Conservation (phyloP, 2,329 filamentous ascomycete species). For the Penicillium concentricum region DNA sequence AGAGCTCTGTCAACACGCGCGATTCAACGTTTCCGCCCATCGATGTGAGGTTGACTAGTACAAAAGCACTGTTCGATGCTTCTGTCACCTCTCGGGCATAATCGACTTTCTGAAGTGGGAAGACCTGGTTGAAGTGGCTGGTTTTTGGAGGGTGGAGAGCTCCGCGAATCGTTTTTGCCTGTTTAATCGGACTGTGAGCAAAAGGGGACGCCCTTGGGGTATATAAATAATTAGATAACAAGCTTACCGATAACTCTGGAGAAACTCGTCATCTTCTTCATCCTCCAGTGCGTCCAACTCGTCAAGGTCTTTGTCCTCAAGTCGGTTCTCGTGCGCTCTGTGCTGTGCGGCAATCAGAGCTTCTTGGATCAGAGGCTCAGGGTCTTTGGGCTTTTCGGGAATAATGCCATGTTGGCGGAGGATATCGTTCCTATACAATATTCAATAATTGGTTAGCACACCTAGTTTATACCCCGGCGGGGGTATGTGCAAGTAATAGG, state of each 20-base stretch:
- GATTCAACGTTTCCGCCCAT: conserved; percentile 81
- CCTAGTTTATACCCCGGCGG: conserved; percentile 10
- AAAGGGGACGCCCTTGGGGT: background rate
- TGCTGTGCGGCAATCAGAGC: conserved; percentile 79
- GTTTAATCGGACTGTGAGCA: conserved; percentile 6
- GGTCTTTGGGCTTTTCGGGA: conserved; percentile 94
- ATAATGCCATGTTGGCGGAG: conserved; percentile 95
- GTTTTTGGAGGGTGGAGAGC: conserved; percentile 70
- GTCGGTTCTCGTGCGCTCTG: conserved; percentile 83
- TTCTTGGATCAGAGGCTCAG: conserved; percentile 94
- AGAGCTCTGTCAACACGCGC: conserved; percentile 76
- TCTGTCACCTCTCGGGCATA: conserved; percentile 91
- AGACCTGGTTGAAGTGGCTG: conserved; percentile 83
- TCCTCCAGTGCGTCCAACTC: conserved; percentile 93
- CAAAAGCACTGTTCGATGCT: conserved; percentile 67
- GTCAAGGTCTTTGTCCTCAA: conserved; percentile 92
- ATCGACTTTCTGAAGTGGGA: conserved; percentile 90
- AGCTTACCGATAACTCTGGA: conserved; percentile 72
- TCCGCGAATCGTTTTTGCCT: conserved; percentile 82
- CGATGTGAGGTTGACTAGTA: conserved; percentile 79
- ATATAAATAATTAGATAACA: background rate
- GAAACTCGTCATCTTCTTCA: conserved; percentile 87
- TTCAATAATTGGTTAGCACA: conserved; percentile 12
- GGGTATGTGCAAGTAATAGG: conserved; percentile 13
- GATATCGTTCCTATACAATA: conserved; percentile 81